Base-by-base conservation (phyloP, 768 basidiomycete species). In the Tricholoma hemisulphureum region DNA sequence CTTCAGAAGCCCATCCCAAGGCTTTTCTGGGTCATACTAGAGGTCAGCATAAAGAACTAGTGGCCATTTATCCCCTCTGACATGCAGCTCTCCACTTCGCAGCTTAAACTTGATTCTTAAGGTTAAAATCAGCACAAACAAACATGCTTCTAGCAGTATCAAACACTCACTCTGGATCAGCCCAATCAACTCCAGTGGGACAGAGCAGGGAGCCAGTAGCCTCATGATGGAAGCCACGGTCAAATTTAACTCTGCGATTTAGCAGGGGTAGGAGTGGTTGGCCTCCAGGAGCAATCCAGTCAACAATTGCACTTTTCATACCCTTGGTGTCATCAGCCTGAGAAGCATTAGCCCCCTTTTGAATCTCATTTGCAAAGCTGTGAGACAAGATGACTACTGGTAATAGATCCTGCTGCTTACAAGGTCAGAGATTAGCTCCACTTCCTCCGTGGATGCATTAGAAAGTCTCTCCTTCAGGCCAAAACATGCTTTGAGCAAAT, bases 31-130 rank as follows among this genome's bases (percentile, higher is more conserved):
- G 34, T 71, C 53, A 49, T 63, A 71, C 1, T 28, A 29, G 29
- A 60, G 58, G 13, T 60, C 56, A 0, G 41, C 5, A 37, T 39
- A 39, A 7, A 39, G 37, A n/a, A 39, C 8, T 14, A 43, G 34
- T 0, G 63, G 67, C 69, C 71, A 72, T 9, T 68, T 62, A 53
- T 70, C 65, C 2, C 65, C 67, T 1, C 35, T 14, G 2, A 69
- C 57, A 4, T 48, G 7, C 0, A 67, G 37, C 21, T 68, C 51
- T 2, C 63, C 64, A 28, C 51, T 61, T 6, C 37, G 6, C 4
- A 64, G 49, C 21, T 58, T 56, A 16, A 39, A 10, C 62, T 65
- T 41, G 13, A 45, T 37, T 16, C 21, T 51, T n/a, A n/a, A n/a
- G n/a, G n/a, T n/a, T n/a, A n/a, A n/a, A 8, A 7, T 16, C 7